These are phyloP conservation scores for Cajanus cajan DNA, from an alignment of 306 rosid genomes.

Conservation along the genomic window DNA sequence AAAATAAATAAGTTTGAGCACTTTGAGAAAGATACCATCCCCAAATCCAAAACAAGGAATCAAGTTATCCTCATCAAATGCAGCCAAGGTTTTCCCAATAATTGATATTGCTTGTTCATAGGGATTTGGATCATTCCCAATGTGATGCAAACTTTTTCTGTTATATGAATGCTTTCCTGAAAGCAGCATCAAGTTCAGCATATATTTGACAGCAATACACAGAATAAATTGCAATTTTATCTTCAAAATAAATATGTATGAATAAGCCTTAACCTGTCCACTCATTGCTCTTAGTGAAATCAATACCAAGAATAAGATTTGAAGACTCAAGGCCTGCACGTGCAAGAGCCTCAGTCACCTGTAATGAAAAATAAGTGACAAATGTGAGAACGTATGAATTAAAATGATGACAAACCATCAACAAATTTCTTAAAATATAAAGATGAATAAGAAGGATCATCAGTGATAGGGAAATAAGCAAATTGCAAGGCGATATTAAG, in stretches of 20 bases:
- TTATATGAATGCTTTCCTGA: constrained; percentile 69
- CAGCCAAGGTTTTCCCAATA: constrained; percentile 84
- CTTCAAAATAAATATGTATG: not conserved
- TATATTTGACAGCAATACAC: constrained; percentile 34
- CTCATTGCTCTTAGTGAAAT: constrained; percentile 95
- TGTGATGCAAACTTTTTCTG: constrained; percentile 77
- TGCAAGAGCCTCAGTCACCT: constrained; percentile 95
- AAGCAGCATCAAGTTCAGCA: constrained; percentile 39
- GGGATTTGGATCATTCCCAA: constrained; percentile 73
- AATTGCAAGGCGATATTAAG: constrained; percentile 9
- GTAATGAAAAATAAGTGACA: constrained; percentile 23
- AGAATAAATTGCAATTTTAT: not conserved
- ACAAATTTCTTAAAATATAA: not conserved
- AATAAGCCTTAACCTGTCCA: constrained; percentile 76
- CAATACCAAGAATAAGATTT: constrained; percentile 90
- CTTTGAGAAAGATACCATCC: constrained; percentile 60
- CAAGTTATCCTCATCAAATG: constrained; percentile 88
- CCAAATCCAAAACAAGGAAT: constrained; percentile 98
- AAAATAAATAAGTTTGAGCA: constrained; percentile 5
- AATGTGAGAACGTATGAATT: constrained; percentile 3
- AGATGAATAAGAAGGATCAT: constrained; percentile 24
- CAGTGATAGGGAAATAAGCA: not conserved
- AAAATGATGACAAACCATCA: not conserved
- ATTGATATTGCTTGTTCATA: constrained; percentile 92
- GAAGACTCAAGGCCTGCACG: constrained; percentile 96